These are phyloP conservation scores for Coriolopsis trogii DNA, from an alignment of 1,284 basidiomycete genomes.

Conservation along the genomic window DNA sequence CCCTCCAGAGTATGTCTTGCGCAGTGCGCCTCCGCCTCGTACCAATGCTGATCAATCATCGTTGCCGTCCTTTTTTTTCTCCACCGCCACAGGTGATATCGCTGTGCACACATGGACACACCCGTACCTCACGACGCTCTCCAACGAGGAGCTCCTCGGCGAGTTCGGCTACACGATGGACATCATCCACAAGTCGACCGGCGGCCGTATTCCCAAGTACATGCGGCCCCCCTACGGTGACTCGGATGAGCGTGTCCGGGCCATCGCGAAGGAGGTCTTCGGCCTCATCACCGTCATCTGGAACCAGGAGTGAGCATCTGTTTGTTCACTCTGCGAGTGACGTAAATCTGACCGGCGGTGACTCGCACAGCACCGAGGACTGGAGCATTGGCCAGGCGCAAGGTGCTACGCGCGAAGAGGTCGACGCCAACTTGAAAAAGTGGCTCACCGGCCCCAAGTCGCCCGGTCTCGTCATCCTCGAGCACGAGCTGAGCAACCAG, in stretches of 20 bases:
- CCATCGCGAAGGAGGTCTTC: constrained; percentile 76
- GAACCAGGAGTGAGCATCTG: constrained; percentile 70
- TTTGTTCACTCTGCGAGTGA: not conserved
- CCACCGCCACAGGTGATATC: constrained; percentile 53
- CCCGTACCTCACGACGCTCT: constrained; percentile 79
- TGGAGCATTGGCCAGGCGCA: constrained; percentile 55
- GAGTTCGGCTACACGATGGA: constrained; percentile 86
- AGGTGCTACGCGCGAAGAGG: constrained; percentile 45
- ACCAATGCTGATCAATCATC: not conserved
- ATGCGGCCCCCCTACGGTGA: constrained; percentile 85
- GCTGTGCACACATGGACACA: constrained; percentile 84
- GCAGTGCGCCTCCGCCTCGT: not conserved
- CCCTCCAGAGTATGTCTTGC: constrained; percentile 38
- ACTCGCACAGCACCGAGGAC: constrained; percentile 61
- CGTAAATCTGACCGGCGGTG: not conserved
- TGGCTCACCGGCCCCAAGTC: constrained; percentile 68
- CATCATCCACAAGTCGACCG: constrained; percentile 81
- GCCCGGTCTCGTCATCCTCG: constrained; percentile 79
- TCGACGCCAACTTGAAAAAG: constrained; percentile 49
- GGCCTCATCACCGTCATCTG: constrained; percentile 74
- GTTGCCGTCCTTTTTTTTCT: not conserved
- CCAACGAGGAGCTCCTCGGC: constrained; percentile 69
- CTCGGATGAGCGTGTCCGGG: constrained; percentile 69
- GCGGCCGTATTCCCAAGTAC: constrained; percentile 69
- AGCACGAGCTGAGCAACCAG: constrained; percentile 76